Conservation (phyloP, 2,329 filamentous ascomycete genomes). For the Arthrobotrys sphaeroides region DNA sequence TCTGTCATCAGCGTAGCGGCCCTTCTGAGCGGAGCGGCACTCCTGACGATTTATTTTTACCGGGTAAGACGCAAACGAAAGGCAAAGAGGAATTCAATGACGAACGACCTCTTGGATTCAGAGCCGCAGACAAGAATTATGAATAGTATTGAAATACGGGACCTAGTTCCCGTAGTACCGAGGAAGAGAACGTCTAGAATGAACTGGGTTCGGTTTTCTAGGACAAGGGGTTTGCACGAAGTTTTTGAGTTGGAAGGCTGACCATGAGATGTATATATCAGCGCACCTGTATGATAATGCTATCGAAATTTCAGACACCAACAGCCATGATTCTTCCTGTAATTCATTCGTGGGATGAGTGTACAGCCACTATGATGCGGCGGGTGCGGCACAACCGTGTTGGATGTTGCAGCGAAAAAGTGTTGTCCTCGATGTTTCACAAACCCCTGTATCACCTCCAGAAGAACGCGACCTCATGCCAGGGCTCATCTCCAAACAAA, state of each 20-base stretch:
- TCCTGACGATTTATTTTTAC: constrained; percentile 8
- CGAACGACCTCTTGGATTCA: background rate
- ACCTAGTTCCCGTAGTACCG: background rate
- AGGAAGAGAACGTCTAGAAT: constrained; percentile 31
- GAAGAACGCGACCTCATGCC: background rate
- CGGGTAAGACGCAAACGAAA: background rate
- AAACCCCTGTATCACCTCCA: background rate
- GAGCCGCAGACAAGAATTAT: background rate
- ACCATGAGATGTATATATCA: background rate
- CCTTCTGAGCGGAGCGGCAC: background rate
- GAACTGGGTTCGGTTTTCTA: constrained; percentile 46
- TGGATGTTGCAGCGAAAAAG: constrained; percentile 14
- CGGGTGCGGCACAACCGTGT: constrained; percentile 11
- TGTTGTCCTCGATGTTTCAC: constrained; percentile 39
- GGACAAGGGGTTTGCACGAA: constrained; percentile 15
- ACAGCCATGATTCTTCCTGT: background rate
- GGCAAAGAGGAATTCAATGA: constrained; percentile 5
- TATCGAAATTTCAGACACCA: no score
- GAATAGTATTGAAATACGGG: background rate
- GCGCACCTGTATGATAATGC: no score
- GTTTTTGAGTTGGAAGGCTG: constrained; percentile 36
- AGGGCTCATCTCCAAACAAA: constrained; percentile 5
- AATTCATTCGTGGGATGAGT: background rate
- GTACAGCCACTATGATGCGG: constrained; percentile 2
- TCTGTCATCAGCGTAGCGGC: constrained; percentile 17